Percentiles rank a stretch among this genome's conserved stretches.
Evolutionary conservation across 108 stramenopile genomes (phyloP).

Genomic region (Parmales sp.): DNA sequence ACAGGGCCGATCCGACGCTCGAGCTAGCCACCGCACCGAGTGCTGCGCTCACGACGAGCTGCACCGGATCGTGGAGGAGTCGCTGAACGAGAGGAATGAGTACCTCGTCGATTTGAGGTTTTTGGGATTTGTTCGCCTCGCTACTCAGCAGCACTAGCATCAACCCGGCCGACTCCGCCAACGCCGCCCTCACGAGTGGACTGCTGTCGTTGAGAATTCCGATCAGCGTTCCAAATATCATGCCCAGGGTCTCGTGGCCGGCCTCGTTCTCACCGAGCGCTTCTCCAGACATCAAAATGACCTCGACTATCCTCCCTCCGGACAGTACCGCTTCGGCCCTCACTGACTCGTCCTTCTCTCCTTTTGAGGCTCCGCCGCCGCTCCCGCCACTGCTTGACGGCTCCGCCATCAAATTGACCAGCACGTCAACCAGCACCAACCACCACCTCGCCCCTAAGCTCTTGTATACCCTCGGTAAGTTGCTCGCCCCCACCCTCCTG

Average conservation of each 20-base stretch:
- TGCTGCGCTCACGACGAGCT: conserved; percentile 73
- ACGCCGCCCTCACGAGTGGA: conserved; percentile 51
- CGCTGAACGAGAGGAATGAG: conserved; percentile 72
- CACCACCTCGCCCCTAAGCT: no score
- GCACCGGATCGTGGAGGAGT: conserved; percentile 67
- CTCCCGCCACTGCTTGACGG: conserved; percentile 4
- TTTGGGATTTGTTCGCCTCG: neutral
- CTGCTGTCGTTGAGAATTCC: conserved; percentile 48
- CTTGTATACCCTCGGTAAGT: no score
- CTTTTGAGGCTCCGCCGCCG: conserved; percentile 29
- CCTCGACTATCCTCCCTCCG: no score
- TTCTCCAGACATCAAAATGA: no score
- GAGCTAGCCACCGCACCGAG: conserved; percentile 80
- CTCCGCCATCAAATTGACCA: conserved; percentile 15
- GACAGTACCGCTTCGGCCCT: conserved; percentile 58
- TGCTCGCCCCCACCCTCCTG: no score
- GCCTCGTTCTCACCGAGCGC: no score
- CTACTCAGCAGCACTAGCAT: conserved; percentile 59
- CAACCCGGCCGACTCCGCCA: conserved; percentile 73
- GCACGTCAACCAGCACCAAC: conserved; percentile 22
- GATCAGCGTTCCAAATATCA: neutral
- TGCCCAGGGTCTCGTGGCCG: neutral
- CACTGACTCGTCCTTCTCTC: conserved; percentile 60
- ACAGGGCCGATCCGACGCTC: conserved; percentile 61
- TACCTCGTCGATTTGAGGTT: conserved; percentile 63